These are phyloP conservation scores for Zygosaccharomyces sapae DNA, from an alignment of 1,139 yeast species.

Conservation along the genomic window DNA sequence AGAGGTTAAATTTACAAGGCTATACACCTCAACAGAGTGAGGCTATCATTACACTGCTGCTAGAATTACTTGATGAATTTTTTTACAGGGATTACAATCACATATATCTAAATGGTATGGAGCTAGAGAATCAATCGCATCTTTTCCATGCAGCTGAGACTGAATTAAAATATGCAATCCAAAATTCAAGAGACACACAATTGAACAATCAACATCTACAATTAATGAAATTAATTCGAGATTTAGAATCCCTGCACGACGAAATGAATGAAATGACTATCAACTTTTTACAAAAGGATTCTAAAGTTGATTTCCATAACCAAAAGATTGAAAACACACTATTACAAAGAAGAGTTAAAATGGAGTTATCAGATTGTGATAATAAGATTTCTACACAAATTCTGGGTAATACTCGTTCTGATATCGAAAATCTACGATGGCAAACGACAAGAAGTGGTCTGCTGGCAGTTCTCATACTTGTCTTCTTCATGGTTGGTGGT, in stretches of 20 bases:
- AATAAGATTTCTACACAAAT: conserved; percentile 82
- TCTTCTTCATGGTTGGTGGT: conserved; percentile 47
- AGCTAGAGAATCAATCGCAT: conserved; percentile 80
- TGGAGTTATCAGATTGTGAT: conserved; percentile 76
- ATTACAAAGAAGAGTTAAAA: conserved; percentile 63
- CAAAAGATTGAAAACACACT: conserved; percentile 82
- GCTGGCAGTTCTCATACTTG: conserved; percentile 40
- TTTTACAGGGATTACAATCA: conserved; percentile 52
- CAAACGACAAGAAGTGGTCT: conserved; percentile 83
- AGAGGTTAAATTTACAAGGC: conserved; percentile 36
- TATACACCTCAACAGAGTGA: conserved; percentile 55
- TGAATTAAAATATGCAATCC: conserved; percentile 76
- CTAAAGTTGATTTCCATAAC: conserved; percentile 80
- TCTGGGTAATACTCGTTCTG: conserved; percentile 76
- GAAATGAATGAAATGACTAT: conserved; percentile 70
- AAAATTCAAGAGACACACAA: conserved; percentile 67
- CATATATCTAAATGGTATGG: conserved; percentile 60
- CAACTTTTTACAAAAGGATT: conserved; percentile 58
- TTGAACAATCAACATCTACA: conserved; percentile 66
- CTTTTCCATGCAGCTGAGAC: conserved; percentile 90
- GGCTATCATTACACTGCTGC: conserved; percentile 47
- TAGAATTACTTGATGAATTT: conserved; percentile 49
- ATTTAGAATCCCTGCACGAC: conserved; percentile 66
- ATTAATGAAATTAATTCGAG: conserved; percentile 61
- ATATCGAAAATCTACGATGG: conserved; percentile 89